Evolutionary conservation across 1,284 basidiomycete genomes (phyloP).

Genomic region (Ceratobasidium theobromae): DNA sequence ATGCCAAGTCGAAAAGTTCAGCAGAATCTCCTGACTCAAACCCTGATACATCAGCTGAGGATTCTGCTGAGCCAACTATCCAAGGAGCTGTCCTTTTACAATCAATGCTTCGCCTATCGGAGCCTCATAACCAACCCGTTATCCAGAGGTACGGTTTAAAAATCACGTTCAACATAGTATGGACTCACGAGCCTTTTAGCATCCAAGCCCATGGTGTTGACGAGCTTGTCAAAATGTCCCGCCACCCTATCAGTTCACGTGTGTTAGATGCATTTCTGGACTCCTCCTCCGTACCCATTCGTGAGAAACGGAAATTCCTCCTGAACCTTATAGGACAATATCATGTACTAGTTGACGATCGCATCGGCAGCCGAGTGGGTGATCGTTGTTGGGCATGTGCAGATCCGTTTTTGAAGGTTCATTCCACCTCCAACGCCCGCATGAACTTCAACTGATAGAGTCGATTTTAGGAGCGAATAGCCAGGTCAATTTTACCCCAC

Average conservation of each 20-base stretch:
- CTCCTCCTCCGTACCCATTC: slow-evolving; percentile 63
- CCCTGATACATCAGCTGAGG: slow-evolving; percentile 34
- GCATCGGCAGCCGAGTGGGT: slow-evolving; percentile 83
- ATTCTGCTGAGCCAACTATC: slow-evolving; percentile 63
- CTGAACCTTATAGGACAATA: slow-evolving; percentile 75
- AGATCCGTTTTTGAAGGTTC: slow-evolving; percentile 86
- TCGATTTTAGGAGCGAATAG: slow-evolving; percentile 80
- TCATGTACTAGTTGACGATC: slow-evolving; percentile 77
- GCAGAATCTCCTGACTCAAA: slow-evolving; percentile 34
- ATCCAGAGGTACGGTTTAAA: slow-evolving; percentile 59
- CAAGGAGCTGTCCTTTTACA: slow-evolving; percentile 87
- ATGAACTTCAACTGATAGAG: background rate
- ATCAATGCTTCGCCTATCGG: slow-evolving; percentile 67
- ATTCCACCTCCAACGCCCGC: slow-evolving; percentile 45
- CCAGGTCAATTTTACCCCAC: slow-evolving; percentile 68
- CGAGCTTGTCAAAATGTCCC: slow-evolving; percentile 66
- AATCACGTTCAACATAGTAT: slow-evolving; percentile 3
- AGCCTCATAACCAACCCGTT: slow-evolving; percentile 65
- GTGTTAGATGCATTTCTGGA: slow-evolving; percentile 78
- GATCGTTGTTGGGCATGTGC: slow-evolving; percentile 85
- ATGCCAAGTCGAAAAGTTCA: slow-evolving; percentile 36
- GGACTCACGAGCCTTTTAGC: slow-evolving; percentile 45
- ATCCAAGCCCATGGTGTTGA: slow-evolving; percentile 60
- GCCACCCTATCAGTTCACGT: slow-evolving; percentile 73
- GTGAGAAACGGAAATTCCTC: slow-evolving; percentile 70